Percentiles rank a stretch among this genome's conserved stretches.
These are phyloP conservation scores for Oryza brachyantha DNA, from an alignment of 176 grass and related monocot genomes.

Conservation along the genomic window DNA sequence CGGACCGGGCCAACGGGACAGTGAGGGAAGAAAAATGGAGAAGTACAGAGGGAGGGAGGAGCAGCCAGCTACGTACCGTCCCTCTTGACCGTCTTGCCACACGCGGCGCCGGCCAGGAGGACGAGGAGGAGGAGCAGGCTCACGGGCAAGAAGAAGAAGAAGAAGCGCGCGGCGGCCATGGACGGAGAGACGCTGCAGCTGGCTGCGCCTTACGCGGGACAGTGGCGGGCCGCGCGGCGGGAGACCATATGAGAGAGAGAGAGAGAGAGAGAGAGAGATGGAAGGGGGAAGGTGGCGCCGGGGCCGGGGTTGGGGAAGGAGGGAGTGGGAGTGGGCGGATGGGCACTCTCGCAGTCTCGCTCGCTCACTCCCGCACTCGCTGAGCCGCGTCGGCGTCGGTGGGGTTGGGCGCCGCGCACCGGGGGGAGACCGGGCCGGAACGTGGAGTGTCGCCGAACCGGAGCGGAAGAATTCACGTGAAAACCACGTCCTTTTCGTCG, in stretches of 20 bases:
- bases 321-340: constrained; percentile 32
- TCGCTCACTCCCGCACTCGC: not conserved
- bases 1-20: too few relatives aligned
- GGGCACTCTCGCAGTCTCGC: constrained; percentile 38
- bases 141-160: not conserved
- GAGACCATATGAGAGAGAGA: constrained; percentile 19
- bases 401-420: constrained; percentile 21
- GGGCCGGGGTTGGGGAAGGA: not conserved
- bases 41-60: not conserved
- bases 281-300: constrained; percentile 7
- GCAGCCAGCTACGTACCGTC: constrained; percentile 53
- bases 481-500: not conserved
- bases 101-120: constrained; percentile 42
- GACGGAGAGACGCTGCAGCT: not conserved
- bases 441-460: constrained; percentile 26
- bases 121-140: constrained; percentile 32
- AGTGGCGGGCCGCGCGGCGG: constrained; percentile 3
- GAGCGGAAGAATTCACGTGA: not conserved
- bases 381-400: constrained; percentile 16
- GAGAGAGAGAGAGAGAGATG: too few relatives aligned
- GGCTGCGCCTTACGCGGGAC: not conserved
- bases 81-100: constrained; percentile 91
- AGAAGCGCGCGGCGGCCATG: constrained; percentile 32
- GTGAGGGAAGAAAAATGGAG: too few relatives aligned
- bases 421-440: not conserved